Percentiles rank a stretch among this genome's conserved stretches.
These are phyloP conservation scores for Gnomoniopsis smithogilvyi DNA, from an alignment of 2,329 filamentous ascomycete species.

Conservation along the genomic window DNA sequence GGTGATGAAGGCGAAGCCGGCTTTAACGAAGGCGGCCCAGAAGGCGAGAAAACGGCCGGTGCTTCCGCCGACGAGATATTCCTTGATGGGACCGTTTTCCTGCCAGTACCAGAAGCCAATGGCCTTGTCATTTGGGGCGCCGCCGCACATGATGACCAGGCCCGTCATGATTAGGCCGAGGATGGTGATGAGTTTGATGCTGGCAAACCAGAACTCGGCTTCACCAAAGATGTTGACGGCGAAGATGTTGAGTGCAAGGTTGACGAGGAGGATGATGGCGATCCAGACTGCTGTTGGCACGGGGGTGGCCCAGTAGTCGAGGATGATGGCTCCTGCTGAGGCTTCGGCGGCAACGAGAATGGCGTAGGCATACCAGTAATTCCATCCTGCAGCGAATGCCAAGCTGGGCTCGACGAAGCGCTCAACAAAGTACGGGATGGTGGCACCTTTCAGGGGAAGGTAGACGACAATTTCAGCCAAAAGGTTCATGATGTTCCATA, in stretches of 20 bases:
- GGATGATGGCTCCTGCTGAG: slow-evolving; percentile 40
- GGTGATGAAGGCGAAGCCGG: slow-evolving; percentile 60
- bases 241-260: slow-evolving; percentile 15
- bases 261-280: slow-evolving; percentile 15
- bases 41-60: slow-evolving; percentile 56
- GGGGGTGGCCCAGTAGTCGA: slow-evolving; percentile 29
- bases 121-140: slow-evolving; percentile 7
- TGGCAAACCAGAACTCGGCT: slow-evolving; percentile 24
- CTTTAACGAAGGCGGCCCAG: slow-evolving; percentile 54
- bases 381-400: slow-evolving; percentile 53
- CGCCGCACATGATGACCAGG: slow-evolving; percentile 18
- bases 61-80: slow-evolving; percentile 41
- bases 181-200: slow-evolving; percentile 22
- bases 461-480: slow-evolving; percentile 74
- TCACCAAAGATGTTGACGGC: slow-evolving; percentile 17
- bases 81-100: slow-evolving; percentile 40
- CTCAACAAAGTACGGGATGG: slow-evolving; percentile 68
- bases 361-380: slow-evolving; percentile 45
- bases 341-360: slow-evolving; percentile 45
- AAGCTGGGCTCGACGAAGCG: slow-evolving; percentile 65
- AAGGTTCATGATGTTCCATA: slow-evolving; percentile 72
- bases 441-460: slow-evolving; percentile 73
- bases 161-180: slow-evolving; percentile 15
- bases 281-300: slow-evolving; percentile 17
- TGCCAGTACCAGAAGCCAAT: slow-evolving; percentile 36